These are phyloP conservation scores for Acacia crassicarpa DNA, from an alignment of 306 rosid genomes.

Conservation along the genomic window DNA sequence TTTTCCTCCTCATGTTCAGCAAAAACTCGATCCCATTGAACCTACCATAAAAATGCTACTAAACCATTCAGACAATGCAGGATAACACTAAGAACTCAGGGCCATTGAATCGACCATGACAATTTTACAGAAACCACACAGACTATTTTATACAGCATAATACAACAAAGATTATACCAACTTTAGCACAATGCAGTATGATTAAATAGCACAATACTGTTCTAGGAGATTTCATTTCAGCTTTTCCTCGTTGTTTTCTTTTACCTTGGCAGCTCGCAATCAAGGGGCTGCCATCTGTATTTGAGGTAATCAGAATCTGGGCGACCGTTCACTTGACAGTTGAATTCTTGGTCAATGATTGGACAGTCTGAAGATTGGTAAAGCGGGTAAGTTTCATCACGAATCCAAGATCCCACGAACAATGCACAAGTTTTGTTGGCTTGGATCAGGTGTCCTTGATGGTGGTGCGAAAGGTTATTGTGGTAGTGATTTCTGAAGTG, in stretches of 20 bases:
- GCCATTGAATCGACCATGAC: conserved; percentile 77
- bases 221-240: neutral
- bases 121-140: conserved; percentile 52
- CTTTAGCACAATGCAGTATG: neutral
- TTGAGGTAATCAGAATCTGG: conserved; percentile 86
- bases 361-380: conserved; percentile 79
- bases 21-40: conserved; percentile 84
- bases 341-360: conserved; percentile 80
- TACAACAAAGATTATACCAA: neutral
- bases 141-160: neutral
- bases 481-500: conserved; percentile 68
- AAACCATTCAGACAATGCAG: conserved; percentile 38
- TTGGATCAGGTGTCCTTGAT: conserved; percentile 58
- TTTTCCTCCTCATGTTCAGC: conserved; percentile 74
- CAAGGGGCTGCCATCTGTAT: conserved; percentile 85
- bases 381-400: conserved; percentile 73
- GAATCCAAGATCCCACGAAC: conserved; percentile 88
- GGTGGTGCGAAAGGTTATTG: conserved; percentile 40
- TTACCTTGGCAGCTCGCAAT: conserved; percentile 97
- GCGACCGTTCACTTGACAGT: conserved; percentile 89
- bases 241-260: neutral
- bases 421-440: conserved; percentile 74
- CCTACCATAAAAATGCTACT: conserved; percentile 65
- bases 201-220: neutral
- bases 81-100: conserved; percentile 47